Conservation (phyloP, 257 asterid genomes). For the Primulina huaijiensis region DNA sequence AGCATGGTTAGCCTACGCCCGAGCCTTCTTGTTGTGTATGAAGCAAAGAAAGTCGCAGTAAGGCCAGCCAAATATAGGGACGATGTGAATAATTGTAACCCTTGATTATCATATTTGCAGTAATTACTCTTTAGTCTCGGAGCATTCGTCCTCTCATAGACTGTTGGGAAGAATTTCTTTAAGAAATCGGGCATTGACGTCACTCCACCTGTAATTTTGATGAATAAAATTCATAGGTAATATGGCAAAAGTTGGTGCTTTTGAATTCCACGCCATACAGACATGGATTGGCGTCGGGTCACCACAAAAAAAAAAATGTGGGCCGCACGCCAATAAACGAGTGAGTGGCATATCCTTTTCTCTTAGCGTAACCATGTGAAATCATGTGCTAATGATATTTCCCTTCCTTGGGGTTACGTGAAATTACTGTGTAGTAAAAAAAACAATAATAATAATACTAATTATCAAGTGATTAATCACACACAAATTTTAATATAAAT, state of each 20-base stretch:
- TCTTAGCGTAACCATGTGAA: not conserved
- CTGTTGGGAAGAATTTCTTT: constrained; percentile 72
- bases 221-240: not conserved
- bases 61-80: constrained; percentile 81
- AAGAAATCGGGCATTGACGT: constrained; percentile 66
- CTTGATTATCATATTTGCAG: constrained; percentile 89
- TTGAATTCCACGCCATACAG: no score
- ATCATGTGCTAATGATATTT: no score
- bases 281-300: no score
- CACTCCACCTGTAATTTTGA: constrained; percentile 61
- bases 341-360: no score
- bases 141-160: constrained; percentile 35
- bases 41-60: constrained; percentile 79
- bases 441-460: no score
- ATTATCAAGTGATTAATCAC: no score
- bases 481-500: no score
- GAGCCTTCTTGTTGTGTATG: constrained; percentile 71
- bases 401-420: no score
- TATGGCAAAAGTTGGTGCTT: no score
- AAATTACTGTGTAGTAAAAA: no score
- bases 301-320: no score
- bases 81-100: constrained; percentile 80
- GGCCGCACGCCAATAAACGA: no score
- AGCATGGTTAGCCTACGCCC: constrained; percentile 74
- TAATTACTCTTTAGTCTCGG: constrained; percentile 49